Evolutionary conservation across 2,329 filamentous ascomycete species (phyloP).

Genomic region (Penicillium occitanis): DNA sequence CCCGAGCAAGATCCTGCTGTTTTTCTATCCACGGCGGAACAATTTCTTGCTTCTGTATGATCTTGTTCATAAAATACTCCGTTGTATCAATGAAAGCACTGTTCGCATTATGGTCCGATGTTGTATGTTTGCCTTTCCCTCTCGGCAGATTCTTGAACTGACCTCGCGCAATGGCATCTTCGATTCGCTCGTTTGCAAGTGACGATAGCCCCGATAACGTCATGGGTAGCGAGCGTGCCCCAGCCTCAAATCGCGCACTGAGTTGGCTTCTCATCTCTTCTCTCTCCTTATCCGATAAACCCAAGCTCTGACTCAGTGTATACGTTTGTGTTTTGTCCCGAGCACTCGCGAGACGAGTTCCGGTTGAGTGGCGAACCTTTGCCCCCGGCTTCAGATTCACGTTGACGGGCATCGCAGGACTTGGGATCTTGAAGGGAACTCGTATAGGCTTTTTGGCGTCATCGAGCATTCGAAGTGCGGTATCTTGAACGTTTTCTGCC

Average conservation of each 20-base stretch:
- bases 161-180: constrained; percentile 87
- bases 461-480: constrained; percentile 75
- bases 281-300: constrained; percentile 68
- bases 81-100: constrained; percentile 94
- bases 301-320: constrained; percentile 53
- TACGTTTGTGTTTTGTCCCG: constrained; percentile 60
- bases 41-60: constrained; percentile 93
- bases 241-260: constrained; percentile 75
- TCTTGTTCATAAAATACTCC: constrained; percentile 97
- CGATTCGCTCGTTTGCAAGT: constrained; percentile 87
- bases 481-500: constrained; percentile 69
- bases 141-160: constrained; percentile 84
- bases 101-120: constrained; percentile 76
- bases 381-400: constrained; percentile 48
- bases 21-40: constrained; percentile 99
- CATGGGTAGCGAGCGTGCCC: constrained; percentile 70
- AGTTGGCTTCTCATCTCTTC: constrained; percentile 71
- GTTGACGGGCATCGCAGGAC: constrained; percentile 42
- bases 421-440: constrained; percentile 43
- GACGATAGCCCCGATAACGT: constrained; percentile 75
- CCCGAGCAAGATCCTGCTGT: constrained; percentile 80
- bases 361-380: constrained; percentile 46
- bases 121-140: constrained; percentile 67
- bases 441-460: constrained; percentile 60
- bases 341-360: constrained; percentile 57